These are phyloP conservation scores for Exophiala spinifera DNA, from an alignment of 2,329 filamentous ascomycete species.

Conservation along the genomic window DNA sequence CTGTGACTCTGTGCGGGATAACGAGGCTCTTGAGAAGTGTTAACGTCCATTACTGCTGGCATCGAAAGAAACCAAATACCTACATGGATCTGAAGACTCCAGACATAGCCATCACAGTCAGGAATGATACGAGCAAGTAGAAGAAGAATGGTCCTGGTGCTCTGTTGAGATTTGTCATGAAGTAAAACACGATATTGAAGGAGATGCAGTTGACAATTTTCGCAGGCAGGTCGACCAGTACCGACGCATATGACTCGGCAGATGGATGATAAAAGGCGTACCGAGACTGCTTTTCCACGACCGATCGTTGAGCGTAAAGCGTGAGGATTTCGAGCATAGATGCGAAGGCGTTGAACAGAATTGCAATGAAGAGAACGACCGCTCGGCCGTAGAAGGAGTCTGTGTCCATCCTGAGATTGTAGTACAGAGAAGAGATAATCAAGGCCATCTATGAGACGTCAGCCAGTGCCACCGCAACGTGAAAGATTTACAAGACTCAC, in stretches of 20 bases:
- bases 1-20: slow-evolving; percentile 58
- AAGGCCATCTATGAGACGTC: slow-evolving; percentile 44
- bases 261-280: slow-evolving; percentile 76
- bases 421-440: slow-evolving; percentile 79
- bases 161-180: slow-evolving; percentile 76
- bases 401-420: slow-evolving; percentile 64
- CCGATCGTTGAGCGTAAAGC: slow-evolving; percentile 82
- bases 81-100: slow-evolving; percentile 57
- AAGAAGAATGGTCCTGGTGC: slow-evolving; percentile 78
- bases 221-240: slow-evolving; percentile 80
- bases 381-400: slow-evolving; percentile 74
- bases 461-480: background rate
- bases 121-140: slow-evolving; percentile 68
- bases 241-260: slow-evolving; percentile 77
- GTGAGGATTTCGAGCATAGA: slow-evolving; percentile 43
- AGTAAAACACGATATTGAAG: slow-evolving; percentile 81
- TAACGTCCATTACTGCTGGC: slow-evolving; percentile 60
- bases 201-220: slow-evolving; percentile 68
- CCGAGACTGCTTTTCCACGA: slow-evolving; percentile 83
- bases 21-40: slow-evolving; percentile 49
- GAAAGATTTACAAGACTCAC: slow-evolving; percentile 40
- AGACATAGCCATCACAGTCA: slow-evolving; percentile 54
- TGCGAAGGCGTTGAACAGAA: slow-evolving; percentile 72
- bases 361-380: slow-evolving; percentile 80
- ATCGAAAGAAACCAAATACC: slow-evolving; percentile 59